Evolutionary conservation across 352 stramenopile genomes (phyloP), one percentile per base, ranked within the genome.

Genomic region (Phytophthora rubi): DNA sequence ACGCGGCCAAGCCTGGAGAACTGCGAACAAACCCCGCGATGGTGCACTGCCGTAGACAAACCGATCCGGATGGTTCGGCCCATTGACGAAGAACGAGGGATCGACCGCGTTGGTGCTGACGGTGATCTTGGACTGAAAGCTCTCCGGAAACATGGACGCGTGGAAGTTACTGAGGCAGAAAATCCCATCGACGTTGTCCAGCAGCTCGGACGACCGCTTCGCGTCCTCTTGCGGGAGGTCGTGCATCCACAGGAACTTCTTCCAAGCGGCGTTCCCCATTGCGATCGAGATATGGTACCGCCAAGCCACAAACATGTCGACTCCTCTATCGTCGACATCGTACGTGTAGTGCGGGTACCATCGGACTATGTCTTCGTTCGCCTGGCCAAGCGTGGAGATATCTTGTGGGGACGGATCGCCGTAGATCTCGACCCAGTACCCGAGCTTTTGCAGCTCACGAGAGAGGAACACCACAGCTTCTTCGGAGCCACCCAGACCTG

Each of bases 291-390:
- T 86, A 73, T 95, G 79, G 44, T 97, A 97, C 2, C 94, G 69
- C 94, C 94, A 98, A 15, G 94, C 91, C 15, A 98, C 76, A 60
- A 98, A 98, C 35, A 98, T 74, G 60, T 98, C 89, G 3, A 94
- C 76, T 21, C 48, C 65, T 16, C 23, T 42, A 28, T 92, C 81
- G 0, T 85, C 62, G 1, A 81, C 58, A 58, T 97, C 83, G 70
- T 91, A 97, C 12, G 80, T 51, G 26, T 85, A 78, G 33, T 91
- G 79, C 0, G 89, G 85, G 58, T 94, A 94, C 87, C 86, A 97
- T 0, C 70, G 71, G 6, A 97, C 89, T 1, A 61, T 56, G 3
- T 80, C 63, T 6, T 71, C 39, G 16, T 79, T 44, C n/a, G 53
- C 45, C 32, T 65, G 35, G 9, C 77, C 61, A 1, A 66, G 23